A percentile compares a stretch with the other conserved stretches of the same genome.
phyloP scores from a whole-genome alignment of 306 rosid species.

The Vigna angularis region DNA sequence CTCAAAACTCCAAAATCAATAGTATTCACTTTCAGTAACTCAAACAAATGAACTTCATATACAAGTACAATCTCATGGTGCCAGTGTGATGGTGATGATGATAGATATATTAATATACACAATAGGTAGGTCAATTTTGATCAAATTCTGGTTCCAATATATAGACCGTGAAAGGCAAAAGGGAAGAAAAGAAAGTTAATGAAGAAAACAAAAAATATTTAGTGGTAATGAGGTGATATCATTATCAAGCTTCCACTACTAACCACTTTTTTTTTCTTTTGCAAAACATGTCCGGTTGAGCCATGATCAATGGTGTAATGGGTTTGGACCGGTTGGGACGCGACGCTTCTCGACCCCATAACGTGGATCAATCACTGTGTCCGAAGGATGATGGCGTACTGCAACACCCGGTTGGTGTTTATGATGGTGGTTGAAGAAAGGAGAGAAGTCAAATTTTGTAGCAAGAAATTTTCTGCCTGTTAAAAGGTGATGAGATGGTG shows the following conservation, averaged over 20 bases:
- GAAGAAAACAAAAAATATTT: slow-evolving; percentile 23
- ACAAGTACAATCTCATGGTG: slow-evolving; percentile 49
- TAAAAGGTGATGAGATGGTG: slow-evolving; percentile 42
- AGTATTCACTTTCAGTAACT: slow-evolving; percentile 28
- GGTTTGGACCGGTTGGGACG: slow-evolving; percentile 96
- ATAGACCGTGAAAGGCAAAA: slow-evolving; percentile 6
- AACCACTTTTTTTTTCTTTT: slow-evolving; percentile 44
- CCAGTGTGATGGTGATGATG: background rate
- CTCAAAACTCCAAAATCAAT: slow-evolving; percentile 35
- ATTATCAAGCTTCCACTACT: slow-evolving; percentile 50
- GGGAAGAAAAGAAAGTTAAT: slow-evolving; percentile 5
- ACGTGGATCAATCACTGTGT: slow-evolving; percentile 73
- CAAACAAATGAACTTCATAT: slow-evolving; percentile 46
- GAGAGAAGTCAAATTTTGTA: slow-evolving; percentile 77
- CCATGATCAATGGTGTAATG: slow-evolving; percentile 79
- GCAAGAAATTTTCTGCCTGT: slow-evolving; percentile 73
- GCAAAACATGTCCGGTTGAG: background rate
- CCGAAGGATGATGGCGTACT: slow-evolving; percentile 42
- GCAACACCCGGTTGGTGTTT: slow-evolving; percentile 23
- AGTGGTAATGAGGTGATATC: slow-evolving; percentile 32
- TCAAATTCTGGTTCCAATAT: slow-evolving; percentile 32
- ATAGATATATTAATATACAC: slow-evolving; percentile 26
- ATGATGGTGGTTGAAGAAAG: slow-evolving; percentile 56
- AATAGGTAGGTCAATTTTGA: slow-evolving; percentile 40
- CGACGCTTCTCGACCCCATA: slow-evolving; percentile 91